These are phyloP conservation scores for Leavenworthia alabamica DNA, from an alignment of 345 rosid genomes.

Conservation along the genomic window DNA sequence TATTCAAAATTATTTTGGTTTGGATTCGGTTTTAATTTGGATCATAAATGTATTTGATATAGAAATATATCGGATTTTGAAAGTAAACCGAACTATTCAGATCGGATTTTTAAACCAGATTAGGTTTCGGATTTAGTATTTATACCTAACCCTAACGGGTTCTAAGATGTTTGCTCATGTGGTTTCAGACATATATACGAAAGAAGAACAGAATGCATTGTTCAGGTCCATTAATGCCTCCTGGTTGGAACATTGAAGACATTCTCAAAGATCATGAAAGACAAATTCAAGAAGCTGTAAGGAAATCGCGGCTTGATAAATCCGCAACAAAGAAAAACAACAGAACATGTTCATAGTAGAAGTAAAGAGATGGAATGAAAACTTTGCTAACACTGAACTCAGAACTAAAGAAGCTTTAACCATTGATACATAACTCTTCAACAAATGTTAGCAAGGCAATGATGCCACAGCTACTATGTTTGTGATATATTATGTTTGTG, in stretches of 20 bases:
- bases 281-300: conserved; percentile 87
- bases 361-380: conserved; percentile 19
- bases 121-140: too few species aligned
- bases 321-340: conserved; percentile 38
- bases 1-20: too few species aligned
- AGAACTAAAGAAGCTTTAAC: background rate
- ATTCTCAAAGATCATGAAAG: conserved; percentile 83
- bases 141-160: too few species aligned
- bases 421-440: background rate
- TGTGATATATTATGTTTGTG: conserved; percentile 12
- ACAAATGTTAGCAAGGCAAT: background rate
- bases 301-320: conserved; percentile 67
- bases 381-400: background rate
- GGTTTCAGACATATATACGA: conserved; percentile 49
- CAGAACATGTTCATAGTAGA: conserved; percentile 10
- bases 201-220: conserved; percentile 73
- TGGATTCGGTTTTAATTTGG: too few species aligned
- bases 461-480: background rate
- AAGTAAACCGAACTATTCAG: too few species aligned
- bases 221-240: conserved; percentile 91
- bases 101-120: too few species aligned
- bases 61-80: too few species aligned
- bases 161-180: conserved; percentile 3
- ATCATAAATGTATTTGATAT: too few species aligned
- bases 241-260: conserved; percentile 89